These are phyloP conservation scores for Fusarium sterilihyphosum DNA, from an alignment of 2,329 filamentous ascomycete genomes.

Conservation along the genomic window DNA sequence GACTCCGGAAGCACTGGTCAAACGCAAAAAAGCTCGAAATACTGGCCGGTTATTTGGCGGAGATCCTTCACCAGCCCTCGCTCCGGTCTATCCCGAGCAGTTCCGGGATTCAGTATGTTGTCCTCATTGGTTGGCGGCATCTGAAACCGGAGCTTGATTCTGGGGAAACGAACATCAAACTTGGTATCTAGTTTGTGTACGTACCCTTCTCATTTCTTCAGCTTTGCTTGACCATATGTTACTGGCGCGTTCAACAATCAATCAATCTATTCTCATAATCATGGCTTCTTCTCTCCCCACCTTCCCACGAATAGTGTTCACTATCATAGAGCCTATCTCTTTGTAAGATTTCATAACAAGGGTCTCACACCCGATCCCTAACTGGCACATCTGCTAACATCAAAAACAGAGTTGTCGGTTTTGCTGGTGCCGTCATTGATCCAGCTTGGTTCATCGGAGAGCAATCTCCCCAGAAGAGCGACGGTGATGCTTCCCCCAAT, in stretches of 20 bases:
- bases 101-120: background rate
- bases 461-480: conserved; percentile 60
- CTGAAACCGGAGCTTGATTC: background rate
- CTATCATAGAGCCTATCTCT: conserved; percentile 73
- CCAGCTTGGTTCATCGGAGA: conserved; percentile 71
- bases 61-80: conserved; percentile 5
- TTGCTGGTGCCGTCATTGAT: conserved; percentile 63
- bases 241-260: background rate
- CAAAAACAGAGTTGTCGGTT: conserved; percentile 65
- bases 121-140: conserved; percentile 1
- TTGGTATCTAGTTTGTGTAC: background rate
- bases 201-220: background rate
- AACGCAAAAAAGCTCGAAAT: conserved; percentile 16
- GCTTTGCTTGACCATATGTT: background rate
- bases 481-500: conserved; percentile 53
- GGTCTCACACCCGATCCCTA: background rate
- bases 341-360: conserved; percentile 59
- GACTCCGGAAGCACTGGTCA: conserved; percentile 7
- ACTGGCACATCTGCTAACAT: conserved; percentile 4
- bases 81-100: conserved; percentile 27
- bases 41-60: conserved; percentile 35
- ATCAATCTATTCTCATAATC: background rate
- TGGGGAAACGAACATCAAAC: conserved; percentile 13
- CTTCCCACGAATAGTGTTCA: conserved; percentile 73
- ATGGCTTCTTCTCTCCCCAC: conserved; percentile 72